Base-by-base conservation (phyloP, 345 rosid genomes). In the Eucalyptus pauciflora region DNA sequence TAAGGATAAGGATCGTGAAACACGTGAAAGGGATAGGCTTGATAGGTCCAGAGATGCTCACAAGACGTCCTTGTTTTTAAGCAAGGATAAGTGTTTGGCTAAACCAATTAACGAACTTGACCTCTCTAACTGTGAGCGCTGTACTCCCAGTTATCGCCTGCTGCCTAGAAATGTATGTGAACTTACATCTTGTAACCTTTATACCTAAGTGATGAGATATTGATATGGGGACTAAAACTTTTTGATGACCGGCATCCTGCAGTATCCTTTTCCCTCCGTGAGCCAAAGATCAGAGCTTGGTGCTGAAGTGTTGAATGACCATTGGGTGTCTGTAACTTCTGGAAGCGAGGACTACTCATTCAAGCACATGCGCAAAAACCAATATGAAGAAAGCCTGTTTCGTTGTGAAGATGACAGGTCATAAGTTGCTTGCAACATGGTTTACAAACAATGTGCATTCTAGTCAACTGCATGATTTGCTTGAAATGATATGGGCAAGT, bases 331-430 rank as follows among this genome's bases (percentile, higher is more conserved):
- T 50, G 98, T 98, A 69, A 97, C 99, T 89, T 98, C 99, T 88
- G 99, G 99, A 90, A 98, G 99, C 94, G 99, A 97, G 93, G 99
- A 98, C 93, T 98, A 98, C 95, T 96, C 99, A 80, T 98, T 98
- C 87, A 98, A 97, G 90, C 99, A 98, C 93, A 97, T 97, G 99
- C 97, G 98, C 81, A 98, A 97, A 94, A 98, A 98, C 91, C 99
- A 97, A 91, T 98, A 98, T 89, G 99, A 97, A 94, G 99, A 98
- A 93, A 96, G 98, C 92, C 93, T 98, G 87, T 98, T 98, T 89
- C 93, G 95, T 14, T 97, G 99, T 88, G 99, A 98, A 93, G 99
- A 98, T 91, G 99, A 98, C 94, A 96, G 99, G 99, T 96, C 89
- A 80, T 92, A 87, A 88, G 88, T 91, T 90, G 69, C 88, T 86